These are phyloP conservation scores for Stenogyne calaminthoides DNA, from an alignment of 305 asterid species.

Conservation along the genomic window DNA sequence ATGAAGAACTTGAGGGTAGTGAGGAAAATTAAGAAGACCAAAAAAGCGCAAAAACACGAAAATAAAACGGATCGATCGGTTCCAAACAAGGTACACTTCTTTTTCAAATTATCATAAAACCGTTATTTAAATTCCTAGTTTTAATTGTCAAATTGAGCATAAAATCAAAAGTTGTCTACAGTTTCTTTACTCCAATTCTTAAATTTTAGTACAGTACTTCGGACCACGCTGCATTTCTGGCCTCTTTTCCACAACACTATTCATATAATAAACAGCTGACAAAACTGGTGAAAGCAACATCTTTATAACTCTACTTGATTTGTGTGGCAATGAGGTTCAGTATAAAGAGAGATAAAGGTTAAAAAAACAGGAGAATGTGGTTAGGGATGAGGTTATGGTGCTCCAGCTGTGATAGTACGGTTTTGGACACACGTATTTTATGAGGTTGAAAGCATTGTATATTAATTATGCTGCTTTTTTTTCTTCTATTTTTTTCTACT, in stretches of 20 bases:
- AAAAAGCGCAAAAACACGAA: neutral
- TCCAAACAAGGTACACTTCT: slow-evolving; percentile 48
- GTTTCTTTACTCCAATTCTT: slow-evolving; percentile 27
- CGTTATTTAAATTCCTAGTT: neutral
- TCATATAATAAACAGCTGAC: slow-evolving; percentile 36
- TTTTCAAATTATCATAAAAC: neutral
- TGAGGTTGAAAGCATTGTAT: slow-evolving; percentile 40
- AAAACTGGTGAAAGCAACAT: slow-evolving; percentile 42
- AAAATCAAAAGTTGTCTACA: slow-evolving; percentile 46
- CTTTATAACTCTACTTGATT: slow-evolving; percentile 31
- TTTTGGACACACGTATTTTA: slow-evolving; percentile 37
- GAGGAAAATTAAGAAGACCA: slow-evolving; percentile 43
- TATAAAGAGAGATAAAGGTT: slow-evolving; percentile 21
- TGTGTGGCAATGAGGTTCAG: slow-evolving; percentile 28
- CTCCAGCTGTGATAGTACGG: slow-evolving; percentile 63
- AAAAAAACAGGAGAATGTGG: slow-evolving; percentile 29
- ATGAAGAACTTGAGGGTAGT: slow-evolving; percentile 40
- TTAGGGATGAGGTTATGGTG: slow-evolving; percentile 45
- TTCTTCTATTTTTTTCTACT: slow-evolving; percentile 36
- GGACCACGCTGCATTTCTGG: slow-evolving; percentile 27
- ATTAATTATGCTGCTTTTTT: slow-evolving; percentile 42
- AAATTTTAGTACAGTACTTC: slow-evolving; percentile 26
- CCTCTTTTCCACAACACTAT: slow-evolving; percentile 23
- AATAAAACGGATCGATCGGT: slow-evolving; percentile 30
- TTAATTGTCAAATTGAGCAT: slow-evolving; percentile 39